These are phyloP conservation scores for Starmerella apicola DNA, from an alignment of 805 yeast genomes.

Conservation along the genomic window DNA sequence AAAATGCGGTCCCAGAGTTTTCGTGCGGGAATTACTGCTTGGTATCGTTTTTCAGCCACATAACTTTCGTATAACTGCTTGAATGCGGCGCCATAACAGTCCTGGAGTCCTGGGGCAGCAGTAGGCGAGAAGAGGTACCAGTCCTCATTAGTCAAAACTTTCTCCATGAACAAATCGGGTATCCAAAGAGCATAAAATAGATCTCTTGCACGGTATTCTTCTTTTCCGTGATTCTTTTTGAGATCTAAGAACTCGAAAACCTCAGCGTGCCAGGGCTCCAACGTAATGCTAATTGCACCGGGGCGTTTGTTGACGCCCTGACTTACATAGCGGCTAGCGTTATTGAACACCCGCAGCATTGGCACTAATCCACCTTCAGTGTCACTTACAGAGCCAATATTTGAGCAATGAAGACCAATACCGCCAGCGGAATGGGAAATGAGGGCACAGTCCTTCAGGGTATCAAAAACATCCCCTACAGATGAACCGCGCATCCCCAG, in stretches of 20 bases:
- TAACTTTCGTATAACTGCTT: slow-evolving; percentile 53
- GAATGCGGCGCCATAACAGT: slow-evolving; percentile 70
- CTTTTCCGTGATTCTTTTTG: slow-evolving; percentile 86
- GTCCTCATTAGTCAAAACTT: slow-evolving; percentile 57
- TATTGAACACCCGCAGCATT: slow-evolving; percentile 83
- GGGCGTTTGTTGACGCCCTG: slow-evolving; percentile 97
- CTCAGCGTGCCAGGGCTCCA: slow-evolving; percentile 96
- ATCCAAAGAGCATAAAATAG: slow-evolving; percentile 87
- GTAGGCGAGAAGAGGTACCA: slow-evolving; percentile 87
- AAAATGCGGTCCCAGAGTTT: slow-evolving; percentile 75
- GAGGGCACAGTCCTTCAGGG: slow-evolving; percentile 72
- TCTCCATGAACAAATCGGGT: slow-evolving; percentile 82
- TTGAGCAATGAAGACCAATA: slow-evolving; percentile 76
- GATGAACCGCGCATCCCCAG: slow-evolving; percentile 85
- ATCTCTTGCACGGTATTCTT: slow-evolving; percentile 83
- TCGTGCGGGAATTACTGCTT: slow-evolving; percentile 59
- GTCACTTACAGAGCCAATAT: slow-evolving; percentile 61
- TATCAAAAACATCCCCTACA: slow-evolving; percentile 81
- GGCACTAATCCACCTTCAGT: slow-evolving; percentile 81
- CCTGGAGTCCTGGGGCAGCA: slow-evolving; percentile 70
- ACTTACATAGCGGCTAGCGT: slow-evolving; percentile 88
- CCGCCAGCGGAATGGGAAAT: slow-evolving; percentile 93
- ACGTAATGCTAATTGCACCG: slow-evolving; percentile 83
- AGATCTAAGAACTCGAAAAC: slow-evolving; percentile 69
- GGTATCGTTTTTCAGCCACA: slow-evolving; percentile 52